Conservation (phyloP, 2,329 filamentous ascomycete species). For the Dendryphion nanum region DNA sequence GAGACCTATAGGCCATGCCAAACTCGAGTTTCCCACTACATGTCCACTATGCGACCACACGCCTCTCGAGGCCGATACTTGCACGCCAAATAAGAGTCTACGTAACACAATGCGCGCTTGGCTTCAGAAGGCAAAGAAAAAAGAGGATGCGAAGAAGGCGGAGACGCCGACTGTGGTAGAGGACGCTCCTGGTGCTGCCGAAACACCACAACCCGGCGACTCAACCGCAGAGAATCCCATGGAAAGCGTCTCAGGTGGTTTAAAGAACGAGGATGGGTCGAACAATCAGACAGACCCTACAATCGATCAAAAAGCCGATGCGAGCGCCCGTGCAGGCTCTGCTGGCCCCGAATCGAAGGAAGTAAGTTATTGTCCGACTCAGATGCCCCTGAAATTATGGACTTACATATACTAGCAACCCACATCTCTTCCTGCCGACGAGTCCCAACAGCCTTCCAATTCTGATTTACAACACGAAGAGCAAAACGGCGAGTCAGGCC, state of each 20-base stretch:
- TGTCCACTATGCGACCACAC: slow-evolving; percentile 94
- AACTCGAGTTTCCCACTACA: slow-evolving; percentile 66
- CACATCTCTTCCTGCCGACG: slow-evolving; percentile 2
- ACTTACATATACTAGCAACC: background rate
- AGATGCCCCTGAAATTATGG: background rate
- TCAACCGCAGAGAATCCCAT: slow-evolving; percentile 25
- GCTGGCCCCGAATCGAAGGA: background rate
- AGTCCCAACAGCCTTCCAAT: slow-evolving; percentile 16
- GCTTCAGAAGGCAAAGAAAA: slow-evolving; percentile 81
- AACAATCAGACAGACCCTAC: no score
- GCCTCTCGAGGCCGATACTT: slow-evolving; percentile 81
- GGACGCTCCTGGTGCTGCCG: slow-evolving; percentile 17
- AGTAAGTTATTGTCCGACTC: background rate
- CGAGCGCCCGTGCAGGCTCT: background rate
- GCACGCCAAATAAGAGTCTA: slow-evolving; percentile 85
- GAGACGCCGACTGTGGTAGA: slow-evolving; percentile 21
- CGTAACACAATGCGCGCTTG: slow-evolving; percentile 91
- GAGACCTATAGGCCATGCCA: slow-evolving; percentile 22
- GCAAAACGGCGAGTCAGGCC: slow-evolving; percentile 15
- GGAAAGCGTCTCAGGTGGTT: slow-evolving; percentile 28
- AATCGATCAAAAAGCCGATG: background rate
- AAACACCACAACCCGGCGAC: slow-evolving; percentile 13
- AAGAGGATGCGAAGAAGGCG: slow-evolving; percentile 37
- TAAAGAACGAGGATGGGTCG: slow-evolving; percentile 12
- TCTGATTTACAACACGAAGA: slow-evolving; percentile 14